Percentiles rank a stretch among this genome's conserved stretches.
phyloP scores from a whole-genome alignment of 1,139 yeast species.

The Kazachstania sp. region DNA sequence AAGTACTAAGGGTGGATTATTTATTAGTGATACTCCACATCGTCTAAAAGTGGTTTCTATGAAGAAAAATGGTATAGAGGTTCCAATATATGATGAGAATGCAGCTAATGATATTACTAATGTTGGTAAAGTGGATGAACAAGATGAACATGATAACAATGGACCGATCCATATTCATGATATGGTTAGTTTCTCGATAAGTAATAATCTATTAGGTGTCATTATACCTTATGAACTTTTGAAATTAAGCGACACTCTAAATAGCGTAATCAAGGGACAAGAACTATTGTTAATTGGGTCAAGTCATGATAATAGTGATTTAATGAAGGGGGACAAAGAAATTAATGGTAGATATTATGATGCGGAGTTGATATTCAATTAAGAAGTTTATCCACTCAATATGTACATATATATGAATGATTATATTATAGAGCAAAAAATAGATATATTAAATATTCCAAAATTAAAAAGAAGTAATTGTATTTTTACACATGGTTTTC shows the following conservation, averaged over 20 bases:
- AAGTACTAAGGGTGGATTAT: slow-evolving; percentile 29
- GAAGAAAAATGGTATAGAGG: neutral
- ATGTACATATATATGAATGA: slow-evolving; percentile 32
- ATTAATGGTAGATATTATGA: slow-evolving; percentile 68
- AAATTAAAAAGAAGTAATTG: neutral
- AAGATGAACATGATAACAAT: neutral
- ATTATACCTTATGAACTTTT: slow-evolving; percentile 67
- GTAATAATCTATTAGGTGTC: slow-evolving; percentile 77
- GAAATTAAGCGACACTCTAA: slow-evolving; percentile 64
- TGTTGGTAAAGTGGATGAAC: neutral
- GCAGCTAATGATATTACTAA: neutral
- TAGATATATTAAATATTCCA: neutral
- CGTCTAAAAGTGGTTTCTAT: slow-evolving; percentile 14
- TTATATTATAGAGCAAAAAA: slow-evolving; percentile 35
- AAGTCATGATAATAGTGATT: slow-evolving; percentile 18
- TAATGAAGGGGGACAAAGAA: slow-evolving; percentile 36
- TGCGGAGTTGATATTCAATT: slow-evolving; percentile 61
- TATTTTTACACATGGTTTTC: slow-evolving; percentile 13
- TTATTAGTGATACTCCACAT: slow-evolving; percentile 35
- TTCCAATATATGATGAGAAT: slow-evolving; percentile 1
- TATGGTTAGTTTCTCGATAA: slow-evolving; percentile 64
- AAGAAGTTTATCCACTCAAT: neutral
- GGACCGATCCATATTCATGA: slow-evolving; percentile 46
- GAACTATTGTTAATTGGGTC: slow-evolving; percentile 71
- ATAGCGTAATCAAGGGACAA: slow-evolving; percentile 65